phyloP scores from a whole-genome alignment of 345 rosid genomes.

The Pugionium cornutum region DNA sequence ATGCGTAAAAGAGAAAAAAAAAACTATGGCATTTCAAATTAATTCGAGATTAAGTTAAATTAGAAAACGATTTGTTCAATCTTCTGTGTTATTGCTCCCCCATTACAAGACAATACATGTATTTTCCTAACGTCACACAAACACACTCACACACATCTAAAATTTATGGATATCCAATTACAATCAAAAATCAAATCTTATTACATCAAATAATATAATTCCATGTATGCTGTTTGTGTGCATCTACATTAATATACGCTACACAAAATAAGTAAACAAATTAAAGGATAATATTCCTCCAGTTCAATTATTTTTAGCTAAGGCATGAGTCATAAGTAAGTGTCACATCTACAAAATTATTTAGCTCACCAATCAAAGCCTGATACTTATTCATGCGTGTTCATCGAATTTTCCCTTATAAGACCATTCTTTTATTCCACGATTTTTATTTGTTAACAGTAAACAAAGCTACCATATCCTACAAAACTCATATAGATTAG shows the following conservation, averaged over 20 bases:
- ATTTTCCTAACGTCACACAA: conserved; percentile 10
- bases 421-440: neutral
- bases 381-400: conserved; percentile 35
- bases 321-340: conserved; percentile 29
- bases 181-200: conserved; percentile 13
- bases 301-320: conserved; percentile 11
- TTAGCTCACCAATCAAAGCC: conserved; percentile 36
- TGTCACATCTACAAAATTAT: conserved; percentile 32
- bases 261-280: conserved; percentile 12
- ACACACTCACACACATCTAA: neutral
- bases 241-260: conserved; percentile 7
- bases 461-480: no score
- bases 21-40: neutral
- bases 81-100: conserved; percentile 36
- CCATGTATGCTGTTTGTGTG: conserved; percentile 18
- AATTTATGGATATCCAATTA: neutral
- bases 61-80: conserved; percentile 30
- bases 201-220: conserved; percentile 21
- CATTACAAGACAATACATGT: conserved; percentile 29
- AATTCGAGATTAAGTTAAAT: conserved; percentile 3
- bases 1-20: no score
- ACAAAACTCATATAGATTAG: no score
- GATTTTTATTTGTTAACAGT: no score
- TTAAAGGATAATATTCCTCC: conserved; percentile 1
- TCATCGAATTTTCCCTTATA: conserved; percentile 6